Conservation (phyloP, 352 stramenopile species). For the Phytophthora kernoviae region DNA sequence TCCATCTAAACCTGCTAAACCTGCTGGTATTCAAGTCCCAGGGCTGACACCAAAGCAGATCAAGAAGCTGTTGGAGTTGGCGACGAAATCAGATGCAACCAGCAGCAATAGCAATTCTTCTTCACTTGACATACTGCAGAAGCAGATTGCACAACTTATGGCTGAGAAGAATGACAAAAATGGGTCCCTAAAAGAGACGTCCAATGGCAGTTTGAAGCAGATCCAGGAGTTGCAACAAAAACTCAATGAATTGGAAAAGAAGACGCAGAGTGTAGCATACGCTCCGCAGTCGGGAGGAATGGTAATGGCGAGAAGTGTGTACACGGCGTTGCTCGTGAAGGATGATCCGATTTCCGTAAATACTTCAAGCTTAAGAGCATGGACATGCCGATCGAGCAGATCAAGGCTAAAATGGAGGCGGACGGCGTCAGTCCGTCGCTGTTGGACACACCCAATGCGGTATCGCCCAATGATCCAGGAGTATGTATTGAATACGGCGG, state of each 20-base stretch:
- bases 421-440: slow-evolving; percentile 67
- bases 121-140: slow-evolving; percentile 66
- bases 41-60: slow-evolving; percentile 68
- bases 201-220: slow-evolving; percentile 66
- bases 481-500: slow-evolving; percentile 39
- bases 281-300: slow-evolving; percentile 21
- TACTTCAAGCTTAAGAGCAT: slow-evolving; percentile 89
- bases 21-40: slow-evolving; percentile 45
- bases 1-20: slow-evolving; percentile 19
- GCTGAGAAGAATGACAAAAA: slow-evolving; percentile 31
- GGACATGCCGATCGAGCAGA: slow-evolving; percentile 79
- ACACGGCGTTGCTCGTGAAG: slow-evolving; percentile 68
- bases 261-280: slow-evolving; percentile 62
- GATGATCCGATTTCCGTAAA: slow-evolving; percentile 74
- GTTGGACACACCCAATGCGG: slow-evolving; percentile 68
- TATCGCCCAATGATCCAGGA: slow-evolving; percentile 79
- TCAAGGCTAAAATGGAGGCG: slow-evolving; percentile 80
- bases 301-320: slow-evolving; percentile 34
- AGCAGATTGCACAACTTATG: slow-evolving; percentile 82
- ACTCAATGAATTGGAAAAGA: slow-evolving; percentile 74
- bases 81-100: slow-evolving; percentile 55
- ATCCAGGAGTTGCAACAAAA: slow-evolving; percentile 81
- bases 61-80: slow-evolving; percentile 71
- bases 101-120: slow-evolving; percentile 32
- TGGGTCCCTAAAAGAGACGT: slow-evolving; percentile 30